These are phyloP conservation scores for Phoma sp. DNA, from an alignment of 2,329 filamentous ascomycete genomes.

Conservation along the genomic window DNA sequence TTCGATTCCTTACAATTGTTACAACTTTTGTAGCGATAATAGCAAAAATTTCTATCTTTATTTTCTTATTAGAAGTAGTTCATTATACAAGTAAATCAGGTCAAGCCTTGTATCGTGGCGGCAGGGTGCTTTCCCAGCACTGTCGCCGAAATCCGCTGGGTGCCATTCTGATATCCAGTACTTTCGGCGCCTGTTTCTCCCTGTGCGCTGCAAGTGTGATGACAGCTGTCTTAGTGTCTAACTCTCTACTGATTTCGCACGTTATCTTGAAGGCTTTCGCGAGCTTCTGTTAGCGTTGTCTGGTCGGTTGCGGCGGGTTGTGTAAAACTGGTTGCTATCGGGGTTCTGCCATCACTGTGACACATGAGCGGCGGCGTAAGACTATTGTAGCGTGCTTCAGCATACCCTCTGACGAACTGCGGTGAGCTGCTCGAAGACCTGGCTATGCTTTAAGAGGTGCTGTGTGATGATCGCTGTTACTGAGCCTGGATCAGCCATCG, in stretches of 20 bases:
- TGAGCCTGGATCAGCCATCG: too few species aligned
- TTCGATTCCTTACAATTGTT: too few species aligned
- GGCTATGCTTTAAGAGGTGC: slow-evolving; percentile 14
- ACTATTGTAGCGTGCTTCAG: slow-evolving; percentile 40
- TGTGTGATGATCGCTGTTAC: slow-evolving; percentile 8
- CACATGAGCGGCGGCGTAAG: slow-evolving; percentile 48
- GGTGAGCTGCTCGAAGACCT: slow-evolving; percentile 10
- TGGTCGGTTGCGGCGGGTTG: slow-evolving; percentile 48
- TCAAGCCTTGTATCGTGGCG: slow-evolving; percentile 52
- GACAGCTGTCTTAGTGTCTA: slow-evolving; percentile 48
- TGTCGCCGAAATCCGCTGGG: slow-evolving; percentile 60
- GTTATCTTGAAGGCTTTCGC: slow-evolving; percentile 52
- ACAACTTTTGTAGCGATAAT: too few species aligned
- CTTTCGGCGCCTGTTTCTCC: slow-evolving; percentile 8
- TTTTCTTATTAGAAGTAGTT: too few species aligned
- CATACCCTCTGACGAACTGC: slow-evolving; percentile 6
- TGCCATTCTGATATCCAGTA: slow-evolving; percentile 65
- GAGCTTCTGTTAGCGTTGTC: slow-evolving; percentile 39
- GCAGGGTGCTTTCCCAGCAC: slow-evolving; percentile 49
- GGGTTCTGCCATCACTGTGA: slow-evolving; percentile 56
- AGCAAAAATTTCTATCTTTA: too few species aligned
- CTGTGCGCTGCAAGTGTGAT: slow-evolving; percentile 37
- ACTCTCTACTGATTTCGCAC: slow-evolving; percentile 52
- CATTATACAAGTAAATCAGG: too few species aligned
- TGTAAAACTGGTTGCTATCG: slow-evolving; percentile 54